These are phyloP conservation scores for Ophiostoma sp. DNA, from an alignment of 2,329 filamentous ascomycete genomes.

Conservation along the genomic window DNA sequence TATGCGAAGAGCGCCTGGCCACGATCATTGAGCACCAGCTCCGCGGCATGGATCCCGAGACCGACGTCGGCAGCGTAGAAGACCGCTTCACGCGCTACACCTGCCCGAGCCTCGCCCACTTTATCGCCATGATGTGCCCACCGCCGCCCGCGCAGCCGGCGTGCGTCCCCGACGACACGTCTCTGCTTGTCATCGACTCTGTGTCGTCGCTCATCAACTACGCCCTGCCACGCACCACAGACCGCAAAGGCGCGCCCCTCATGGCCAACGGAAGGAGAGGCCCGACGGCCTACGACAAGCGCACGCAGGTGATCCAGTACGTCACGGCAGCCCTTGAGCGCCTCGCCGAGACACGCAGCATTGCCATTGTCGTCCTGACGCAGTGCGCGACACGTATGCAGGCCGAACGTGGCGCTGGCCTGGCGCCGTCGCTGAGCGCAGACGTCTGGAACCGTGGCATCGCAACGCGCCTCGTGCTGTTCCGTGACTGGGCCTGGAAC, in stretches of 20 bases:
- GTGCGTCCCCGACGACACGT: constrained; percentile 50
- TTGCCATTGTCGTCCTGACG: constrained; percentile 69
- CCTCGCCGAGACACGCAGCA: constrained; percentile 64
- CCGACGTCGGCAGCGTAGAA: constrained; percentile 23
- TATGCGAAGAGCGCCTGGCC: constrained; percentile 37
- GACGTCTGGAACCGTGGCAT: constrained; percentile 75
- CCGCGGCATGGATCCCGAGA: constrained; percentile 26
- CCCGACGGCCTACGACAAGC: constrained; percentile 21
- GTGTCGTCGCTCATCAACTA: constrained; percentile 70
- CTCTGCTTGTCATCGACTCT: constrained; percentile 70
- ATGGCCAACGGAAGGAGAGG: constrained; percentile 26
- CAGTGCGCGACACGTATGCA: constrained; percentile 81
- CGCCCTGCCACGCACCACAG: constrained; percentile 60
- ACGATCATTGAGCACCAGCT: constrained; percentile 19
- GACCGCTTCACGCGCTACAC: constrained; percentile 44
- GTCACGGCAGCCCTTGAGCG: constrained; percentile 68
- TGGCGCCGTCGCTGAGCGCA: constrained; percentile 70
- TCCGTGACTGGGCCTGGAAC: constrained; percentile 65
- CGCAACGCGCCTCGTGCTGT: constrained; percentile 67
- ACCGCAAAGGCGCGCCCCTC: constrained; percentile 18
- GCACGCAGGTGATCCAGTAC: constrained; percentile 49
- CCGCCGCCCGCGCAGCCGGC: constrained; percentile 56
- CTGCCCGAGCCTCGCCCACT: constrained; percentile 60
- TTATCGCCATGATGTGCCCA: constrained; percentile 67
- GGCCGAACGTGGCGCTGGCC: constrained; percentile 55